Base-by-base conservation (phyloP, 805 yeast species). In the Scheffersomyces spartinae region DNA sequence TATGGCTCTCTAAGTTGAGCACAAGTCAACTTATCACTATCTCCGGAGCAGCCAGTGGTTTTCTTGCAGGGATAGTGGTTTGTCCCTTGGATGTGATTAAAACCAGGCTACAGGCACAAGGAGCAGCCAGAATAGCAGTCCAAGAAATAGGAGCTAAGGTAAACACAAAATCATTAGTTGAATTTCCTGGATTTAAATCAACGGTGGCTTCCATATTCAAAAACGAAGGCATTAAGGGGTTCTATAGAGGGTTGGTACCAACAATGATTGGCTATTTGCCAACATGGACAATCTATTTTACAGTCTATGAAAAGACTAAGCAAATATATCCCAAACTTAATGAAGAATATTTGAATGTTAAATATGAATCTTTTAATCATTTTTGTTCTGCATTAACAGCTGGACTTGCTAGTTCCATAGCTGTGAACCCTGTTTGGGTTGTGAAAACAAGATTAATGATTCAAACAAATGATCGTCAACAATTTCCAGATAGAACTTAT, bases 351-450 rank as follows among this genome's bases (percentile, higher is more conserved):
- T 42, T 46, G 23, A 43, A 43, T 18, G 27, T 52, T 11, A 33
- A 45, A 9, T 27, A 35, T 11, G 52, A 46, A 18, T 35, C 50
- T 3, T 21, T 50, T 18, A 49, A 50, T 27, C 73, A 69, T 40
- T 67, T 67, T 36, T 51, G 55, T 22, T 60, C 72, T 27, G 96
- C 98, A 1, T 65, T 88, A 25, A 68, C 83, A 4, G 95, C 97
- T 2, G 98, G 98, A 15, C 72, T 82, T 29, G 71, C 76, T 6
- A 80, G 94, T 2, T 80, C 97, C 1, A 61, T 83, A 7, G 49
- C 75, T 6, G 88, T 95, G 0, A 91, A 91, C 48, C 98, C 98
- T 7, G 82, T 88, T 9, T 91, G 98, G 98, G 97, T 91, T 23
- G 86, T 91, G 16, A 91, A 91, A 48, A 91, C 98, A 2, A 61